Evolutionary conservation across 108 stramenopile genomes (phyloP).

Genomic region (Pseudonitzschia multistriata): DNA sequence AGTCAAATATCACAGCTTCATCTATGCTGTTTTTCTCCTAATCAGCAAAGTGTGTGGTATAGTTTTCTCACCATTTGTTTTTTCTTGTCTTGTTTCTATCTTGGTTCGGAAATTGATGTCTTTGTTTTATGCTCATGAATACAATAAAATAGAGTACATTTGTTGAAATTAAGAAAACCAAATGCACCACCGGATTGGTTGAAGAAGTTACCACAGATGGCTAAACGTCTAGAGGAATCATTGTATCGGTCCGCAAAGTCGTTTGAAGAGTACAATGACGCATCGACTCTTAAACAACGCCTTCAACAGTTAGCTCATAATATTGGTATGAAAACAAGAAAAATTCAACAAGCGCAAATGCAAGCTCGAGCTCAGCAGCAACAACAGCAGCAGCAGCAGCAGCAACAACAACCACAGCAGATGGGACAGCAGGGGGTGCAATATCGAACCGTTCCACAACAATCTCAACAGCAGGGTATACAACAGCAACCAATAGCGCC

Average conservation of each 20-base stretch:
- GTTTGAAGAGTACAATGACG: conserved; percentile 91
- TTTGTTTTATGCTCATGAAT: neutral
- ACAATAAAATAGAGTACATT: conserved; percentile 62
- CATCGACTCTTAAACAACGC: conserved; percentile 86
- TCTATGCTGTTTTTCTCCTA: neutral
- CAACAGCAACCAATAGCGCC: conserved; percentile 38
- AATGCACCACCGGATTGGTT: conserved; percentile 95
- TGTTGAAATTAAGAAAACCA: conserved; percentile 91
- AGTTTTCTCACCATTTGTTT: neutral
- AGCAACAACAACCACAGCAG: conserved; percentile 39
- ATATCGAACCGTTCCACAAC: conserved; percentile 46
- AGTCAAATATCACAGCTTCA: neutral
- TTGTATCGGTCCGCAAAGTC: conserved; percentile 88
- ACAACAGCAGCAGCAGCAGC: conserved; percentile 22
- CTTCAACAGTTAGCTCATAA: conserved; percentile 91
- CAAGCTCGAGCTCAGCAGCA: conserved; percentile 33
- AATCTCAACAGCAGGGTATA: conserved; percentile 29
- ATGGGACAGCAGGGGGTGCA: conserved; percentile 31
- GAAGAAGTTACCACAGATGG: conserved; percentile 95
- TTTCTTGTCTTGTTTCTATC: no score
- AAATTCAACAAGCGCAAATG: conserved; percentile 60
- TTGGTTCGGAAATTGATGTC: neutral
- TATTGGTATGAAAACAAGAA: conserved; percentile 87
- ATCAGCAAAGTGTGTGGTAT: no score
- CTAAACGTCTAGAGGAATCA: conserved; percentile 91